These are phyloP conservation scores for Cyanodermella asteris DNA, from an alignment of 2,329 filamentous ascomycete genomes.

Conservation along the genomic window DNA sequence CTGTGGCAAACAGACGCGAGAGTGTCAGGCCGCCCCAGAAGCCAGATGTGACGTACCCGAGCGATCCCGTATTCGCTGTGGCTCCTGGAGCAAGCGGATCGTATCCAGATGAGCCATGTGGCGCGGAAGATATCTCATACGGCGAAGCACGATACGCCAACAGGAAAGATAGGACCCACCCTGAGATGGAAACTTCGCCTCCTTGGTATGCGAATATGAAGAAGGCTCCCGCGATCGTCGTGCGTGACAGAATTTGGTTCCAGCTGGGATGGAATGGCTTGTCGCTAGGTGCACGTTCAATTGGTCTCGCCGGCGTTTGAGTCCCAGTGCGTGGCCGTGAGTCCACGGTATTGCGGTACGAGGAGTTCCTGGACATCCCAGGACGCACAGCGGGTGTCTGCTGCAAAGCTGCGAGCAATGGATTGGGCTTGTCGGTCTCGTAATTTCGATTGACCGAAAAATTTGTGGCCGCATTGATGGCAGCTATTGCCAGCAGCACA, in stretches of 20 bases:
- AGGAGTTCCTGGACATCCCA: no score
- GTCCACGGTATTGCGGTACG: background rate
- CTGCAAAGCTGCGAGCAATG: no score
- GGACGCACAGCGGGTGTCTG: no score
- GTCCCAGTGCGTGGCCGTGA: background rate
- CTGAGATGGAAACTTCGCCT: constrained; percentile 61
- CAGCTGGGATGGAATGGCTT: no score
- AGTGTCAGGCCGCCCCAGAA: constrained; percentile 53
- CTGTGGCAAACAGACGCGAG: no score
- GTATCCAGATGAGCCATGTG: no score
- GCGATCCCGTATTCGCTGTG: constrained; percentile 42
- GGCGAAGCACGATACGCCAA: constrained; percentile 50
- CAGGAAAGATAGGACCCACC: constrained; percentile 73
- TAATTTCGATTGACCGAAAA: constrained; percentile 50
- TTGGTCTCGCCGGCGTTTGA: background rate
- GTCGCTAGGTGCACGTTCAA: no score
- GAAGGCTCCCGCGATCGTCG: constrained; percentile 50
- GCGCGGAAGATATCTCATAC: no score
- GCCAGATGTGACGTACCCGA: constrained; percentile 59
- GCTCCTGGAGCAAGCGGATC: no score
- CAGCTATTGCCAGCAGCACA: constrained; percentile 36
- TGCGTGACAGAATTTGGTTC: constrained; percentile 25
- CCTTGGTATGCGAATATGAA: constrained; percentile 80
- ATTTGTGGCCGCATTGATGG: constrained; percentile 34
- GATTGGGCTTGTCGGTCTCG: constrained; percentile 33